Conservation (phyloP, 1,139 yeast genomes). For the Suhomyces panamericanus region DNA sequence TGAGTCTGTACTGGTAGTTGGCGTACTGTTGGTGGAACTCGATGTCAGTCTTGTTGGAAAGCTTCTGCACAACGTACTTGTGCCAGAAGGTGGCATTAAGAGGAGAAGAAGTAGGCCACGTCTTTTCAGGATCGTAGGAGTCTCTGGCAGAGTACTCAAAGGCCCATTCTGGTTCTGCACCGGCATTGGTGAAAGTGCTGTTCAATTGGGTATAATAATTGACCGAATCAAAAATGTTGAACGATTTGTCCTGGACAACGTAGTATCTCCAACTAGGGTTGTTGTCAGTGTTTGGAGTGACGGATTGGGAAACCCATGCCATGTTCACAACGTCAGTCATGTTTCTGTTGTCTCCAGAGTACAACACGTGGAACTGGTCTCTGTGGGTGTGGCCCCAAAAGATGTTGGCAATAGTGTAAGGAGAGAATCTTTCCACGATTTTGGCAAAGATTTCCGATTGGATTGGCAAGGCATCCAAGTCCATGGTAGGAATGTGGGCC, state of each 20-base stretch:
- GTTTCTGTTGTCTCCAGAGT: slow-evolving; percentile 39
- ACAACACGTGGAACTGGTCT: slow-evolving; percentile 64
- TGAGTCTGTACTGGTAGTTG: slow-evolving; percentile 48
- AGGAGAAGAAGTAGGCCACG: slow-evolving; percentile 55
- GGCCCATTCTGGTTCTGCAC: slow-evolving; percentile 54
- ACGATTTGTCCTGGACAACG: slow-evolving; percentile 63
- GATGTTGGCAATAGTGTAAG: slow-evolving; percentile 64
- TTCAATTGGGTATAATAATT: slow-evolving; percentile 57
- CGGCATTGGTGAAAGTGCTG: slow-evolving; percentile 49
- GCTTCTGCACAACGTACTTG: slow-evolving; percentile 34
- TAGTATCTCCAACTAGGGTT: slow-evolving; percentile 77
- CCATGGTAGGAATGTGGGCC: slow-evolving; percentile 66
- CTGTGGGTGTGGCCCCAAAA: slow-evolving; percentile 74
- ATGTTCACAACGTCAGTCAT: slow-evolving; percentile 49
- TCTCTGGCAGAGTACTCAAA: slow-evolving; percentile 58
- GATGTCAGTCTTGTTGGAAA: slow-evolving; percentile 34
- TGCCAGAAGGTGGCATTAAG: slow-evolving; percentile 65
- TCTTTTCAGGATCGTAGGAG: slow-evolving; percentile 41
- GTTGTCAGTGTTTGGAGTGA: slow-evolving; percentile 56
- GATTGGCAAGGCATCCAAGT: slow-evolving; percentile 58
- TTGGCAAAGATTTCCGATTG: slow-evolving; percentile 57
- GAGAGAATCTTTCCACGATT: slow-evolving; percentile 66
- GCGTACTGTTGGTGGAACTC: slow-evolving; percentile 49
- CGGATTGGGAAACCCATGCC: slow-evolving; percentile 67
- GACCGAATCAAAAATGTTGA: slow-evolving; percentile 59